phyloP scores from a whole-genome alignment of 2,329 filamentous ascomycete species.

The Botrytis byssoidea region DNA sequence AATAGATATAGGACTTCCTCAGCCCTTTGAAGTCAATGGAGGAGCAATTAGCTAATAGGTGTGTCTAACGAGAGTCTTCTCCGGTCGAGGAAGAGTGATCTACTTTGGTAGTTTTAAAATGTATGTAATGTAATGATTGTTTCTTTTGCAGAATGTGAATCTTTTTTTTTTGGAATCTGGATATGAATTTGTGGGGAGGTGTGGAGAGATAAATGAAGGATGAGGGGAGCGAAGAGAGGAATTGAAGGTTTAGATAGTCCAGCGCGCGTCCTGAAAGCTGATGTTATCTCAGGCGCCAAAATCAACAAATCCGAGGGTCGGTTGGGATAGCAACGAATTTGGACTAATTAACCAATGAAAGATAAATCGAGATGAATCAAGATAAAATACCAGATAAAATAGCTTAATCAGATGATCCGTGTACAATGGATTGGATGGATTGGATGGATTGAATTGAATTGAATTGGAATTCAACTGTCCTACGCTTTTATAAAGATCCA shows the following conservation, averaged over 20 bases:
- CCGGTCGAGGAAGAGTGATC: constrained; percentile 8
- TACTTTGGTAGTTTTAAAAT: neutral
- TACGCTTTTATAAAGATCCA: neutral
- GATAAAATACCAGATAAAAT: neutral
- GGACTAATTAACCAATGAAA: neutral
- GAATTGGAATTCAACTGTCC: neutral
- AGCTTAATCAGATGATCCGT: neutral
- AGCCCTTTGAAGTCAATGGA: constrained; percentile 28
- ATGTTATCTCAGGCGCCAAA: constrained; percentile 22
- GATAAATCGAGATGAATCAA: too few relatives aligned
- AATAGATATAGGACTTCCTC: constrained; percentile 32
- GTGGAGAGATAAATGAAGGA: constrained; percentile 12
- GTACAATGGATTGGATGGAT: neutral
- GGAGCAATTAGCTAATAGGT: constrained; percentile 6
- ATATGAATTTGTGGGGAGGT: constrained; percentile 15
- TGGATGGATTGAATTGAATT: neutral
- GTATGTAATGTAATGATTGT: neutral
- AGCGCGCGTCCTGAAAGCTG: neutral
- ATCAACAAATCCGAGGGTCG: constrained; percentile 16
- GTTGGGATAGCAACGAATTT: constrained; percentile 14
- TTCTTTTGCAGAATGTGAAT: neutral
- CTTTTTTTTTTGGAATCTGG: neutral
- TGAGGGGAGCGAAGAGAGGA: neutral
- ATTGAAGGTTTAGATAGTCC: constrained; percentile 19
- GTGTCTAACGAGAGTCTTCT: constrained; percentile 17